Base-by-base conservation (phyloP, 495 filamentous ascomycete genomes). In the Glutinoglossum americanum region DNA sequence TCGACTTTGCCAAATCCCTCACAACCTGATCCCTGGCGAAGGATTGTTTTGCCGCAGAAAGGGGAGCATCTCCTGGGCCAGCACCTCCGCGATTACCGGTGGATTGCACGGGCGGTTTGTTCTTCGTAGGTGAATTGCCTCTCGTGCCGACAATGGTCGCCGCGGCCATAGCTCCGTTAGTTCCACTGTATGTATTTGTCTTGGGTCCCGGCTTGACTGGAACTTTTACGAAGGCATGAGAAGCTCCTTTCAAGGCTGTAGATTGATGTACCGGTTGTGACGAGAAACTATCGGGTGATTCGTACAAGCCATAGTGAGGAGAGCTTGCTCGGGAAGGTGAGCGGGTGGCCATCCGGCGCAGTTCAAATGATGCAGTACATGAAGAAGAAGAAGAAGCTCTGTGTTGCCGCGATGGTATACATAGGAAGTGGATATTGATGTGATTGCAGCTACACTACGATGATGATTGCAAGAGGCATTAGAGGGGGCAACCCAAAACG, bases 151-250 rank as follows among this genome's bases (percentile, higher is more conserved):
- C 56, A n/a, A 28, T 57, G 6, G 56, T 45, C 33, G 56, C 56
- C 8, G 56, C 56, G n/a, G 33, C 56, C 37, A 57, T 15, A 56
- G 56, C 56, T n/a, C 44, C 56, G 10, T 57, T 57, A 11, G 56
- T 15, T 7, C 56, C 56, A 17, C 56, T 55, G 35, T 57, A 44
- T 21, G 41, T 57, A 23, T 55, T 57, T 19, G 28, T 8, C 1
- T 19, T 11, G 1, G 47, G 7, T 33, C 7, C 28, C 9, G 32
- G 56, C 25, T 44, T 45, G 15, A 45, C 27, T 10, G 37, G 30
- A 11, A 25, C 13, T 32, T 49, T 57, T 28, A n/a, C 47, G 21
- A 57, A 57, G 23, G 56, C 56, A 13, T 4, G 56, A 15, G 37
- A 45, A 27, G 56, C 56, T 25, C 56, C 56, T 48, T 57, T 4